Evolutionary conservation across 768 basidiomycete genomes (phyloP).

Genomic region (Chalciporus piperatus): DNA sequence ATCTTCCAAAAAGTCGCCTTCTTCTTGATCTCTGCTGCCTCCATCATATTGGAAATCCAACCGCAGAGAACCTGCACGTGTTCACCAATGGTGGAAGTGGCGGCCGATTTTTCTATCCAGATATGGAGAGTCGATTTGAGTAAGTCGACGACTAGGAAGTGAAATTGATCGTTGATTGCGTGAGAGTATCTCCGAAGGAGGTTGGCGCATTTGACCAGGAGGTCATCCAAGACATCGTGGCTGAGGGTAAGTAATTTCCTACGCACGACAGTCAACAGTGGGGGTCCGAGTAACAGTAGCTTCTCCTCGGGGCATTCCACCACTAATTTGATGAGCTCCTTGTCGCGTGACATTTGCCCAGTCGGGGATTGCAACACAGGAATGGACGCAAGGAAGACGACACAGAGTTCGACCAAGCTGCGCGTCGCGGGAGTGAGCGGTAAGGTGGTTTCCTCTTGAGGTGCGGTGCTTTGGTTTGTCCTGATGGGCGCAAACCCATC

Average conservation of each 20-base stretch:
- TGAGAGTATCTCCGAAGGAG: constrained; percentile 56
- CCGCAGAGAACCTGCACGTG: constrained; percentile 48
- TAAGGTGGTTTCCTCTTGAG: constrained; percentile 29
- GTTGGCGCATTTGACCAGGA: constrained; percentile 53
- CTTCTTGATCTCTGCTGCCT: constrained; percentile 31
- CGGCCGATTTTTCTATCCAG: constrained; percentile 45
- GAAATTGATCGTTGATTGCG: constrained; percentile 49
- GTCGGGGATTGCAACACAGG: constrained; percentile 60
- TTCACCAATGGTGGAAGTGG: constrained; percentile 36
- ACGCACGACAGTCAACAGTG: constrained; percentile 55
- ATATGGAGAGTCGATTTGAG: constrained; percentile 61
- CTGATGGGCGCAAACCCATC: constrained; percentile 60
- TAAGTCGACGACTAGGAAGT: constrained; percentile 55
- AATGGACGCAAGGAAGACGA: constrained; percentile 59
- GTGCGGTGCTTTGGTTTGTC: constrained; percentile 33
- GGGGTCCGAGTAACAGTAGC: constrained; percentile 56
- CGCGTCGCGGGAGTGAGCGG: constrained; percentile 28
- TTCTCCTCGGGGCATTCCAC: constrained; percentile 47
- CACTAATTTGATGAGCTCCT: constrained; percentile 54
- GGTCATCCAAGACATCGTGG: constrained; percentile 44
- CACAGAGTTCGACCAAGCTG: constrained; percentile 48
- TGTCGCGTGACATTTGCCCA: constrained; percentile 60
- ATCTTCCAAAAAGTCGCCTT: constrained; percentile 61
- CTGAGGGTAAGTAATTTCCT: constrained; percentile 54
- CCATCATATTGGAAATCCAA: constrained; percentile 51